phyloP scores from a whole-genome alignment of 1,139 yeast genomes.

The Saccharomyces hybrid region DNA sequence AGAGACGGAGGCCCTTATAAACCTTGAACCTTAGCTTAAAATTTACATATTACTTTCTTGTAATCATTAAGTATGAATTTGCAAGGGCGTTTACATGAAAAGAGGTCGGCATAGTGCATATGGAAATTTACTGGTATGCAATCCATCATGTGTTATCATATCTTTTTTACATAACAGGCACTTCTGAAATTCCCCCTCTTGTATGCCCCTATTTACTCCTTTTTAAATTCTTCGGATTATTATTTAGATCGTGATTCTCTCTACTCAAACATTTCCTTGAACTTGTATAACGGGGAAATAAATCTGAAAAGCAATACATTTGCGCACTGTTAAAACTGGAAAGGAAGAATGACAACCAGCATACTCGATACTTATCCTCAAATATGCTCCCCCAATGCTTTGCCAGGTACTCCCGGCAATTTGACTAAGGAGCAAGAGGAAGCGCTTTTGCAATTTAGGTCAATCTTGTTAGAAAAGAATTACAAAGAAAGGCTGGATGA shows the following conservation, averaged over 20 bases:
- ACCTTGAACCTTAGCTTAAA: neutral
- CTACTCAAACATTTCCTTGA: neutral
- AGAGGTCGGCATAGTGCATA: neutral
- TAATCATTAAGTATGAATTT: neutral
- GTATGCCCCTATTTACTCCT: neutral
- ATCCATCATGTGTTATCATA: neutral
- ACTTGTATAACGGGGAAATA: neutral
- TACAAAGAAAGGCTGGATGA: constrained; percentile 72
- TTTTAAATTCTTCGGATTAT: neutral
- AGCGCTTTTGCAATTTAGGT: constrained; percentile 50
- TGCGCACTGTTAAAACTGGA: neutral
- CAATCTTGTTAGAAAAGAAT: constrained; percentile 52
- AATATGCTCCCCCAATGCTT: constrained; percentile 47
- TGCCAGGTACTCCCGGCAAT: constrained; percentile 75
- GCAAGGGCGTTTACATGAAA: neutral
- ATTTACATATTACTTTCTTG: neutral
- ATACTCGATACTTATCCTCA: constrained; percentile 55
- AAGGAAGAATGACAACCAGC: constrained; percentile 14
- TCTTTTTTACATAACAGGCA: neutral
- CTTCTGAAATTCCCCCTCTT: neutral
- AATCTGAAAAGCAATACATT: neutral
- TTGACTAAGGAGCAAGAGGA: constrained; percentile 60
- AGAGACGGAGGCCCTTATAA: neutral
- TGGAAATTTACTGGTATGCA: neutral
- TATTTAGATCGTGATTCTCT: neutral